These are phyloP conservation scores for Fusarium coffeatum DNA, from an alignment of 2,329 filamentous ascomycete species.

Conservation along the genomic window DNA sequence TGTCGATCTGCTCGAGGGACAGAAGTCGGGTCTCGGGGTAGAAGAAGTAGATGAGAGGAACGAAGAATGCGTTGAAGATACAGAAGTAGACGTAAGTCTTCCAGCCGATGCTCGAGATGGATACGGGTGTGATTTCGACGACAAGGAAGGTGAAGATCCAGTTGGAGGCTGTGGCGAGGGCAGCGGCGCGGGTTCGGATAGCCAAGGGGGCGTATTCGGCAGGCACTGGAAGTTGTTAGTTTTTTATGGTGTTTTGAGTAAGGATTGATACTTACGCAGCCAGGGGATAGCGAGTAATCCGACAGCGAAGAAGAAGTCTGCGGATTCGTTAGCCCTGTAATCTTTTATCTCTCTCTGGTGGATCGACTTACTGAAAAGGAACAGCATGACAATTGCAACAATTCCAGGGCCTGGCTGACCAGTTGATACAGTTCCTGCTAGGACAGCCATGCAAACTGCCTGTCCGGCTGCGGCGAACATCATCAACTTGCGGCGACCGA, in stretches of 20 bases:
- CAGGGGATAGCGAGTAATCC: slow-evolving; percentile 56
- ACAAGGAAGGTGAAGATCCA: slow-evolving; percentile 54
- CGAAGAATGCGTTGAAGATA: slow-evolving; percentile 53
- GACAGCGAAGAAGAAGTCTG: slow-evolving; percentile 56
- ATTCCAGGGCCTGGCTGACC: slow-evolving; percentile 54
- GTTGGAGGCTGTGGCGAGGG: slow-evolving; percentile 54
- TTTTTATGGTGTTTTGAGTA: not conserved
- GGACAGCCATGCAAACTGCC: slow-evolving; percentile 58
- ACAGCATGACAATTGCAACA: slow-evolving; percentile 58
- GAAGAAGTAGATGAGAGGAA: slow-evolving; percentile 60
- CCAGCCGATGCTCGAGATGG: slow-evolving; percentile 53
- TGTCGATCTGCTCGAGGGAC: slow-evolving; percentile 62
- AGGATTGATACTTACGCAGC: slow-evolving; percentile 43
- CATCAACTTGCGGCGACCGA: slow-evolving; percentile 69
- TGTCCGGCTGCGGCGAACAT: slow-evolving; percentile 58
- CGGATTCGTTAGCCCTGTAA: not conserved
- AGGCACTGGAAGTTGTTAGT: slow-evolving; percentile 47
- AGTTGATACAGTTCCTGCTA: slow-evolving; percentile 57
- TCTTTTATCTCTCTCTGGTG: rapidly evolving
- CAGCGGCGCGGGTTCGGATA: slow-evolving; percentile 54
- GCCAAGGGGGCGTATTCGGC: slow-evolving; percentile 58
- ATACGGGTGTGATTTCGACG: slow-evolving; percentile 54
- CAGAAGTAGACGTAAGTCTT: slow-evolving; percentile 54
- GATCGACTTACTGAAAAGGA: slow-evolving; percentile 49
- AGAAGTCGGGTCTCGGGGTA: slow-evolving; percentile 62